phyloP scores from a whole-genome alignment of 75 land plant genomes.

The Cryptomeria japonica region DNA sequence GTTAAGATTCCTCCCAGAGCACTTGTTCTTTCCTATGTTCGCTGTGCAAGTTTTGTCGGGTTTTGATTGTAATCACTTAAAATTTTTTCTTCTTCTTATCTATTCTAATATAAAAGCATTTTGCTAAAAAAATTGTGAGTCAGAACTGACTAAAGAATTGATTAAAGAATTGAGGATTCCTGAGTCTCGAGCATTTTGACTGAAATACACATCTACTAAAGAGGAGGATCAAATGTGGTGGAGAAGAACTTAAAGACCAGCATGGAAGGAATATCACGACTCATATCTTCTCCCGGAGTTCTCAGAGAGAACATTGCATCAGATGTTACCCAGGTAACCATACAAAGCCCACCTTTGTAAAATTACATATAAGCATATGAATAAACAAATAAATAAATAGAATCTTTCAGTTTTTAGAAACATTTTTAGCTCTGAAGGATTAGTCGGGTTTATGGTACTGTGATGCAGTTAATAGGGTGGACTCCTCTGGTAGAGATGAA shows the following conservation, averaged over 20 bases:
- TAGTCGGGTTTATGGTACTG: not conserved
- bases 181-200: too few relatives aligned
- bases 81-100: too few relatives aligned
- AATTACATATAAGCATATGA: not conserved
- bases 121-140: too few relatives aligned
- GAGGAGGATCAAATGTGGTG: not conserved
- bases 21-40: too few relatives aligned
- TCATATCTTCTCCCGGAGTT: not conserved
- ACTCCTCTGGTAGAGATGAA: slow-evolving; percentile 53
- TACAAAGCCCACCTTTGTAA: not conserved
- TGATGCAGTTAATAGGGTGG: slow-evolving; percentile 54
- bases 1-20: too few relatives aligned
- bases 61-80: too few relatives aligned
- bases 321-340: not conserved
- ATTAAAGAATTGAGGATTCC: too few relatives aligned
- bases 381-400: not conserved
- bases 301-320: not conserved
- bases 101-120: too few relatives aligned
- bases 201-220: too few relatives aligned
- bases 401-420: not conserved
- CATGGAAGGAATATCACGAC: not conserved
- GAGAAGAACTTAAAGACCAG: not conserved
- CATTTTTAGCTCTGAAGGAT: not conserved
- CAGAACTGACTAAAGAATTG: too few relatives aligned
- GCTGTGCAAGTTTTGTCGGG: too few relatives aligned